Base-by-base conservation (phyloP, 2,329 filamentous ascomycete genomes). In the Calonectria fujianensis region DNA sequence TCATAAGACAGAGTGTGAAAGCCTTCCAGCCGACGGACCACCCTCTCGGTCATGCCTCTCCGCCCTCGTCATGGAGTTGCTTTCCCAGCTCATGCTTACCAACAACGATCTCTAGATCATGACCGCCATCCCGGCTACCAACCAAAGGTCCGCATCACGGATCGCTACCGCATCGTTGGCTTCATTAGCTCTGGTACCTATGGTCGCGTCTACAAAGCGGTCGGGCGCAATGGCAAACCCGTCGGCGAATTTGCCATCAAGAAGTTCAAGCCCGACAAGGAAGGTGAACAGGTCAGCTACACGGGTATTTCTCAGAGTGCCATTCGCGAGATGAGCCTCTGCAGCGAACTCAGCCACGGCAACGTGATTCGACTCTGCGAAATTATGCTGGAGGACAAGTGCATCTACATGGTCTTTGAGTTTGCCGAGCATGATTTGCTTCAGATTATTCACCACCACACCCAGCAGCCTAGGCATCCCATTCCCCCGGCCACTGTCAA, bases 401-500 rank as follows among this genome's bases (percentile, higher is more conserved):
- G 96, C 87, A 98, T 99, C 84, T 99, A 96, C 86, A 99, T 99
- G 94, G 96, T 99, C 2, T 98, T 99, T 80, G 97, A 98, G 85
- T 99, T 98, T 84, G 97, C 97, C 79, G 97, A 99, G 85, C 97
- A 99, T 85, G 97, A 99, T 85, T 88, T 99, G 48, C 89, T 99
- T 6, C 97, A 99, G 85, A 98, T 99, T 83, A 98, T 99, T 79
- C 97, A 99, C 84, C 96, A 98, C 83, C 97, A 99, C 85, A 98
- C 95, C 1, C 94, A 98, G 84, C 94, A 96, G 73, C 93, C 95
- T 35, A 91, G 96, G 32, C 95, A 97, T 79, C 94, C 95, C 8
- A 98, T 99, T 73, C 96, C 96, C 1, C 94, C 96, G 0, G 89
- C 92, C 31, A 98, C 95, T 74, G 94, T 99, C 82, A 96, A 96